Percentiles rank a stretch among this genome's conserved stretches.
Evolutionary conservation across 495 filamentous ascomycete genomes (phyloP).

Genomic region (Tetracladium marchalianum): DNA sequence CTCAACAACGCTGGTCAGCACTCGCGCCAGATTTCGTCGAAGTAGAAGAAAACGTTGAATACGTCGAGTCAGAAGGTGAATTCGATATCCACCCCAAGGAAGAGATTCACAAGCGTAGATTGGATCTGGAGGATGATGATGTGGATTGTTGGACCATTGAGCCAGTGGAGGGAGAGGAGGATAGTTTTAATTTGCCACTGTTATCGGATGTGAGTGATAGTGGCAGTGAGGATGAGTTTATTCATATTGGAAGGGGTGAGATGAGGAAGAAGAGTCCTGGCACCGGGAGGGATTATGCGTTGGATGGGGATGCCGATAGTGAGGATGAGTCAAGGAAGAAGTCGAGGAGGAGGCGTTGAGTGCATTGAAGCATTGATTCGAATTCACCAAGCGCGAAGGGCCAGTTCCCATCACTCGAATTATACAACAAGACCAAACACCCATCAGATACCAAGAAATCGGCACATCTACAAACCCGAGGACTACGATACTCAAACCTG

Average conservation of each 20-base stretch:
- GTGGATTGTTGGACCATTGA: conserved; percentile 80
- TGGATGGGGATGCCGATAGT: conserved; percentile 11
- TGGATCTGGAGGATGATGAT: conserved; percentile 82
- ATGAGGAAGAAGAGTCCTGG: conserved; percentile 64
- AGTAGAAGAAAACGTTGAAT: conserved; percentile 96
- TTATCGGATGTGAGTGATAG: conserved; percentile 68
- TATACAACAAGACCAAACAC: too few species aligned
- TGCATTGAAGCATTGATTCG: too few species aligned
- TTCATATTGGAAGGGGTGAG: conserved; percentile 74
- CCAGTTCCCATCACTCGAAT: too few species aligned
- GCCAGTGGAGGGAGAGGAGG: conserved; percentile 46
- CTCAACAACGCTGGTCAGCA: conserved; percentile 91
- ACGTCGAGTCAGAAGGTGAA: conserved; percentile 89
- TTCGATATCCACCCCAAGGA: conserved; percentile 96
- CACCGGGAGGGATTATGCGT: conserved; percentile 6
- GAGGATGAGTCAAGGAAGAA: conserved; percentile 9
- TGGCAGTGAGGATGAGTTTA: conserved; percentile 77
- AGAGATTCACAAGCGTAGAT: conserved; percentile 81
- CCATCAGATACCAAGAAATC: too few species aligned
- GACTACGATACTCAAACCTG: too few species aligned
- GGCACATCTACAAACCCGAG: too few species aligned
- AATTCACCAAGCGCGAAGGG: too few species aligned
- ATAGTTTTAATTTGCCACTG: conserved; percentile 77
- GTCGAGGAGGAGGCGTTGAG: conserved; percentile 7
- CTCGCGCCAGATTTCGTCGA: conserved; percentile 94